These are phyloP conservation scores for Rusavskia elegans DNA, from an alignment of 495 filamentous ascomycete species.

Conservation along the genomic window DNA sequence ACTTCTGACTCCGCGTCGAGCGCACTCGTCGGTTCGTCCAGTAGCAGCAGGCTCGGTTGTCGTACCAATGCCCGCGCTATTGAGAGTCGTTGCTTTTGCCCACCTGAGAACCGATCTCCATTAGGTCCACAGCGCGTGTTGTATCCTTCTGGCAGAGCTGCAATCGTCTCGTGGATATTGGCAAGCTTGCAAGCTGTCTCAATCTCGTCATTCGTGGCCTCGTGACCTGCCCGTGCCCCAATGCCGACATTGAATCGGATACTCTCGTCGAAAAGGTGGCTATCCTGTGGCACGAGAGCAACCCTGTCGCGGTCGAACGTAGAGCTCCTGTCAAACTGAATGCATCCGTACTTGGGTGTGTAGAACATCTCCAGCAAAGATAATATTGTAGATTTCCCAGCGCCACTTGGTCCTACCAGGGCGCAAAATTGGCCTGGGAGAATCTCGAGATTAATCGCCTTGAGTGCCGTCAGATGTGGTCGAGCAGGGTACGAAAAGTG, in stretches of 20 bases:
- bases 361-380: constrained; percentile 52
- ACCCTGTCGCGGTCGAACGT: constrained; percentile 27
- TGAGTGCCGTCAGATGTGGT: constrained; percentile 27
- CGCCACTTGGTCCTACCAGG: constrained; percentile 55
- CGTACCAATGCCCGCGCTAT: constrained; percentile 65
- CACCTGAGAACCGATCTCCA: constrained; percentile 52
- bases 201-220: constrained; percentile 34
- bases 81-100: constrained; percentile 60
- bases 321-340: constrained; percentile 34
- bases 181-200: constrained; percentile 39
- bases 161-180: constrained; percentile 46
- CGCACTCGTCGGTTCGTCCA: constrained; percentile 69
- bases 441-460: constrained; percentile 37
- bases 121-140: constrained; percentile 45
- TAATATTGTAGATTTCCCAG: constrained; percentile 56
- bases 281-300: constrained; percentile 48
- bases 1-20: constrained; percentile 60
- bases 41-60: constrained; percentile 49
- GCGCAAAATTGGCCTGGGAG: constrained; percentile 49
- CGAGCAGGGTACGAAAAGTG: constrained; percentile 38
- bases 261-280: constrained; percentile 44
- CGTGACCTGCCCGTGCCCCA: constrained; percentile 24
- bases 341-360: constrained; percentile 32
- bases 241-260: constrained; percentile 34
- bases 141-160: constrained; percentile 40